Percentiles rank a stretch among this genome's conserved stretches.
These are phyloP conservation scores for Paraphaeosphaeria minitans DNA, from an alignment of 2,329 filamentous ascomycete species.

Conservation along the genomic window DNA sequence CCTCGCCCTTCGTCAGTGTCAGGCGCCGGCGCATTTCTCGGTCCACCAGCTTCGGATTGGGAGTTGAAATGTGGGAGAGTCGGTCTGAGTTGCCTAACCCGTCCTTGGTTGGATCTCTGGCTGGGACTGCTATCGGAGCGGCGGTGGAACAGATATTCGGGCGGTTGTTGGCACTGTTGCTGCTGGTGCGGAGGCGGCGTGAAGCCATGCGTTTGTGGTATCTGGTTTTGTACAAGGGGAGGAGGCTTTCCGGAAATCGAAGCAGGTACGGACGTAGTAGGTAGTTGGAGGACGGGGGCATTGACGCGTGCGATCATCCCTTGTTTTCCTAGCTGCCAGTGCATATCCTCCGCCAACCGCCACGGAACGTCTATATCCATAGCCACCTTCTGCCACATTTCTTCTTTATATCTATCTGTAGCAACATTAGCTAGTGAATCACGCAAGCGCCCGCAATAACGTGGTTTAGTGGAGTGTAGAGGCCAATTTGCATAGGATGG, in stretches of 20 bases:
- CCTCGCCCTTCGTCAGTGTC: too few species aligned
- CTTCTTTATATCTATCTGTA: slow-evolving; percentile 88
- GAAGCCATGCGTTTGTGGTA: slow-evolving; percentile 36
- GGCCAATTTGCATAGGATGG: slow-evolving; percentile 5
- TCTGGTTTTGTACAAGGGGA: not conserved
- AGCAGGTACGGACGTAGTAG: slow-evolving; percentile 31
- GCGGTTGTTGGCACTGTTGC: slow-evolving; percentile 31
- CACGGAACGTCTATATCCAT: slow-evolving; percentile 95
- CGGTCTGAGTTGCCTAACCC: slow-evolving; percentile 40
- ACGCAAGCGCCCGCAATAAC: not conserved
- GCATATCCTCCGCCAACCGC: slow-evolving; percentile 96
- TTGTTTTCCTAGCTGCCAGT: slow-evolving; percentile 91
- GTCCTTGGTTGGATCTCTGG: slow-evolving; percentile 40
- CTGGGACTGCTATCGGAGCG: slow-evolving; percentile 41
- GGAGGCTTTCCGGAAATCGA: slow-evolving; percentile 14
- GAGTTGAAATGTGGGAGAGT: slow-evolving; percentile 41
- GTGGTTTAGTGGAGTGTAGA: too few species aligned
- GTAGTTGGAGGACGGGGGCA: slow-evolving; percentile 77
- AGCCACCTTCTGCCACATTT: slow-evolving; percentile 97
- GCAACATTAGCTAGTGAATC: slow-evolving; percentile 26
- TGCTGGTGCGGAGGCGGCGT: slow-evolving; percentile 29
- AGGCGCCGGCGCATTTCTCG: slow-evolving; percentile 39
- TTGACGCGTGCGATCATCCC: slow-evolving; percentile 95
- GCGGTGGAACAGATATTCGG: slow-evolving; percentile 41
- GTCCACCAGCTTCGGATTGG: slow-evolving; percentile 40